phyloP scores from a whole-genome alignment of 2,329 filamentous ascomycete genomes.

The Fusarium sp. region DNA sequence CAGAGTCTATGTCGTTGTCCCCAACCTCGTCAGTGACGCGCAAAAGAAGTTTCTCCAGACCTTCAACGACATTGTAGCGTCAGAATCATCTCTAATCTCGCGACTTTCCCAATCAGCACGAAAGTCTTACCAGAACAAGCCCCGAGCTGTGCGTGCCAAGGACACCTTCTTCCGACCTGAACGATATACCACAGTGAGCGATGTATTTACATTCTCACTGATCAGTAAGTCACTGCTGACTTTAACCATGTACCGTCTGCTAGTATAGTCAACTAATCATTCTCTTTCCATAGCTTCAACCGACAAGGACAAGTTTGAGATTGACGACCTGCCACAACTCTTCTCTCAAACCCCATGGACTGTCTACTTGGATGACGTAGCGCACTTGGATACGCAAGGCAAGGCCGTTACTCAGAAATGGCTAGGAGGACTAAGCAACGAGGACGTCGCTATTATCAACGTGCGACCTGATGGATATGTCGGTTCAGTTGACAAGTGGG shows the following conservation, averaged over 20 bases:
- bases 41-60: no score
- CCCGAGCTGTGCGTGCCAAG: slow-evolving; percentile 68
- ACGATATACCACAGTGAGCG: slow-evolving; percentile 77
- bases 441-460: slow-evolving; percentile 75
- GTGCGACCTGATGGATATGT: slow-evolving; percentile 83
- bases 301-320: slow-evolving; percentile 75
- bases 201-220: slow-evolving; percentile 77
- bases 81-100: slow-evolving; percentile 50
- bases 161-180: slow-evolving; percentile 78
- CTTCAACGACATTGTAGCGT: no score
- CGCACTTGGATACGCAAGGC: slow-evolving; percentile 67
- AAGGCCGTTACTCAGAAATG: slow-evolving; percentile 76
- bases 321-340: slow-evolving; percentile 73
- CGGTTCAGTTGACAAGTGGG: slow-evolving; percentile 55
- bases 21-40: slow-evolving; percentile 62
- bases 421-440: slow-evolving; percentile 70
- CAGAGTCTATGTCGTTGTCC: slow-evolving; percentile 79
- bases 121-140: slow-evolving; percentile 72
- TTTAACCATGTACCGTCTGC: no score
- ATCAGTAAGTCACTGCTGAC: slow-evolving; percentile 68
- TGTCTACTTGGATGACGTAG: slow-evolving; percentile 78
- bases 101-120: slow-evolving; percentile 67
- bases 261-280: slow-evolving; percentile 21
- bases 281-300: slow-evolving; percentile 63
- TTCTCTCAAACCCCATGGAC: slow-evolving; percentile 78